Evolutionary conservation across 331 rosid species (phyloP), one percentile per base, ranked within the genome.

Genomic region (Dryas integrifolia): DNA sequence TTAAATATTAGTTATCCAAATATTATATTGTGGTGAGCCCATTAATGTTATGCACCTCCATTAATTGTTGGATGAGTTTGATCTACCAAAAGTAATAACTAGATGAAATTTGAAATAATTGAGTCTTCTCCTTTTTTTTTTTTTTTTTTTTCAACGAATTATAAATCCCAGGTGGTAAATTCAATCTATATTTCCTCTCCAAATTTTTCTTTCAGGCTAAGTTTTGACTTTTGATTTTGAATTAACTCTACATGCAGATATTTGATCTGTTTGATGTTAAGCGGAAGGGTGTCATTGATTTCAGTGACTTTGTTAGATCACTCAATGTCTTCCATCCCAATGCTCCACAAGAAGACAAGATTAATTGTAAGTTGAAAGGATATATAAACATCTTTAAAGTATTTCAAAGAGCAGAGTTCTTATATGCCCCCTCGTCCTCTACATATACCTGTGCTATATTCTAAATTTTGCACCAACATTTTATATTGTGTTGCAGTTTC

Each of bases 241-340:
- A 69, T 40, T 62, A 52, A 46, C 80, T 75, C 5, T 51, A 51
- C 50, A 9, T 77, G 76, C 77, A 95, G 97, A 78, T 95, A 77
- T 95, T 95, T 83, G 97, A 91, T 80, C 56, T 95, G 70, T 95
- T 91, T 84, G 98, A 95, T 56, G 90, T 88, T 6, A 92, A 89
- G 83, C 61, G 69, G 58, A 89, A 70, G 64, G 93, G 98, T 70
- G 82, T 69, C 67, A 88, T 95, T 79, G 98, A 91, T 81, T 95
- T 95, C 67, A 89, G 85, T 30, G 98, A 95, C 67, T 95, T 95
- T 56, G 98, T 95, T n/a, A 88, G 96, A 87, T 85, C 98, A 69
- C 96, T 95, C 53, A 85, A 82, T 77, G 87, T 95, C 70, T 95
- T 95, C 79, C 98, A 95, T 75, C 98, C 97, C 63, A 77, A 81